Evolutionary conservation across 208 protist species (phyloP).

Genomic region (Spongospora subterranea): DNA sequence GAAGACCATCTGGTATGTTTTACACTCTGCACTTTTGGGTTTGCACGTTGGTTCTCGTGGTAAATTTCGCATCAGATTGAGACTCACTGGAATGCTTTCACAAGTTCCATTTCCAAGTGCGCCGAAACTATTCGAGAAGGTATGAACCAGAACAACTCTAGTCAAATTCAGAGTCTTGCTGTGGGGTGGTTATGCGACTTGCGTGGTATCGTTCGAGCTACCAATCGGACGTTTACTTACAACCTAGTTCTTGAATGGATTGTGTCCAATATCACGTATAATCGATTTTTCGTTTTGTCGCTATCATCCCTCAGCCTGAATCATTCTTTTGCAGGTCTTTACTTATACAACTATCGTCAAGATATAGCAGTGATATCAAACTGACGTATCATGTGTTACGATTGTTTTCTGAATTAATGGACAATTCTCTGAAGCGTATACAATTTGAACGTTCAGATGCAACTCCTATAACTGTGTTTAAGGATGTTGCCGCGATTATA

Average conservation of each 20-base stretch:
- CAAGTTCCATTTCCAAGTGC: not conserved
- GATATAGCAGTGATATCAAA: not conserved
- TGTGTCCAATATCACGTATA: not conserved
- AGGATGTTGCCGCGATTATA: not conserved
- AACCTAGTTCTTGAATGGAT: slow-evolving; percentile 18
- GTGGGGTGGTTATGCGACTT: slow-evolving; percentile 29
- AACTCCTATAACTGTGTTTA: not conserved
- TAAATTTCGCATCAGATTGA: slow-evolving; percentile 7
- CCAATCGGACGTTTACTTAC: slow-evolving; percentile 38
- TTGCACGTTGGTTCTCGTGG: not conserved
- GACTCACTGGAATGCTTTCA: slow-evolving; percentile 28
- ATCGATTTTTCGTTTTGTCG: not conserved
- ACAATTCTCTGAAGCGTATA: slow-evolving; percentile 38
- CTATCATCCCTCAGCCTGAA: no score
- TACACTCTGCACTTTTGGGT: no score
- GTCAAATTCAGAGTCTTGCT: not conserved
- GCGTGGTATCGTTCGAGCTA: not conserved
- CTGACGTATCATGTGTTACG: slow-evolving; percentile 27
- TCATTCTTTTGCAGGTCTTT: not conserved
- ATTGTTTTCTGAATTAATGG: not conserved
- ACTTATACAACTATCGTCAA: not conserved
- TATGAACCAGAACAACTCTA: no score
- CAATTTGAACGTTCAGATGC: slow-evolving; percentile 42
- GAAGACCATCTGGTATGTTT: not conserved
- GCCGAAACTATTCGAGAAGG: not conserved